A percentile compares a stretch with the other conserved stretches of the same genome.
Evolutionary conservation across 768 basidiomycete species (phyloP).

Genomic region (Tylopilus felleus): DNA sequence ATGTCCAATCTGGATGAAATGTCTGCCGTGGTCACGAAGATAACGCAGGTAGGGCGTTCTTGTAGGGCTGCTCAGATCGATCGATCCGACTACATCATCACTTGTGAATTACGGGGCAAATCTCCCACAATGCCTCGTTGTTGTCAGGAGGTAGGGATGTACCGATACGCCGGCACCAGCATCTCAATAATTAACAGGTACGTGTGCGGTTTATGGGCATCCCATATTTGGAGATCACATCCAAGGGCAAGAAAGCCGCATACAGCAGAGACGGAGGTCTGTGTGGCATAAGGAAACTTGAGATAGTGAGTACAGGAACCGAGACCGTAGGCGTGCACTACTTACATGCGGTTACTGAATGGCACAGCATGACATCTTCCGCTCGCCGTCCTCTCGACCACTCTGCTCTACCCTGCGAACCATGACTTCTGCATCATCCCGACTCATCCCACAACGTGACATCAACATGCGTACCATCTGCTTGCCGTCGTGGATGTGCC

Average conservation of each 20-base stretch:
- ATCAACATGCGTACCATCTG: slow-evolving; percentile 26
- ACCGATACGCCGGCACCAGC: neutral
- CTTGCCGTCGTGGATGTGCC: slow-evolving; percentile 18
- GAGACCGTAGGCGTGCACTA: neutral
- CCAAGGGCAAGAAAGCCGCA: neutral
- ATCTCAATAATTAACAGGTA: neutral
- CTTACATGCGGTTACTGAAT: slow-evolving; percentile 19
- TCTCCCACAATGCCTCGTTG: slow-evolving; percentile 18
- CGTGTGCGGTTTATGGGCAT: neutral
- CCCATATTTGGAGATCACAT: neutral
- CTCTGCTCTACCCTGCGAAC: slow-evolving; percentile 17
- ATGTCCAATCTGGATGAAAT: slow-evolving; percentile 7
- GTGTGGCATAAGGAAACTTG: neutral
- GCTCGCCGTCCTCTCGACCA: neutral
- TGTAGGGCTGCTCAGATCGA: slow-evolving; percentile 4
- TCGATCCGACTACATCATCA: slow-evolving; percentile 9
- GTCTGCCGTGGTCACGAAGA: neutral
- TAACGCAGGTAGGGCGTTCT: neutral
- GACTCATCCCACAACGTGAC: slow-evolving; percentile 25
- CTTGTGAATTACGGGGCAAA: neutral
- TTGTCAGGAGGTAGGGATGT: slow-evolving; percentile 5
- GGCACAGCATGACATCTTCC: slow-evolving; percentile 9
- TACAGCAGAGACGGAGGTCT: neutral
- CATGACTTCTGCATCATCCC: slow-evolving; percentile 18
- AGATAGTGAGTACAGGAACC: slow-evolving; percentile 1